phyloP scores from a whole-genome alignment of 805 yeast genomes.

The Schizosaccharomyces pombe region ASM294v3 CU329670.1:1249501-1250000 shows the following conservation, averaged over 20 bases:
- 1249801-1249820: conserved; percentile 89
- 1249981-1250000: conserved; percentile 84
- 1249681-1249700: conserved; percentile 87
- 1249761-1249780: conserved; percentile 77
- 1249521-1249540: conserved; percentile 39
- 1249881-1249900: conserved; percentile 52
- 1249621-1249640: conserved; percentile 71
- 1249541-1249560: conserved; percentile 28
- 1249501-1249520: conserved; percentile 79
- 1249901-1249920: conserved; percentile 44
- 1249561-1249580: conserved; percentile 76
- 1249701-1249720: conserved; percentile 57
- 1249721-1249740: conserved; percentile 49
- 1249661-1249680: conserved; percentile 88
- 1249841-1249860: conserved; percentile 82
- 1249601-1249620: conserved; percentile 90
- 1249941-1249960: conserved; percentile 65
- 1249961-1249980: conserved; percentile 70
- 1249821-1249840: conserved; percentile 87
- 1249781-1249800: conserved; percentile 92
- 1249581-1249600: conserved; percentile 87
- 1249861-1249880: conserved; percentile 76
- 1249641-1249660: conserved; percentile 69
- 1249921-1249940: conserved; percentile 18
- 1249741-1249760: conserved; percentile 82